phyloP scores from a whole-genome alignment of 768 basidiomycete genomes.

The Suillus hirtellus region DNA sequence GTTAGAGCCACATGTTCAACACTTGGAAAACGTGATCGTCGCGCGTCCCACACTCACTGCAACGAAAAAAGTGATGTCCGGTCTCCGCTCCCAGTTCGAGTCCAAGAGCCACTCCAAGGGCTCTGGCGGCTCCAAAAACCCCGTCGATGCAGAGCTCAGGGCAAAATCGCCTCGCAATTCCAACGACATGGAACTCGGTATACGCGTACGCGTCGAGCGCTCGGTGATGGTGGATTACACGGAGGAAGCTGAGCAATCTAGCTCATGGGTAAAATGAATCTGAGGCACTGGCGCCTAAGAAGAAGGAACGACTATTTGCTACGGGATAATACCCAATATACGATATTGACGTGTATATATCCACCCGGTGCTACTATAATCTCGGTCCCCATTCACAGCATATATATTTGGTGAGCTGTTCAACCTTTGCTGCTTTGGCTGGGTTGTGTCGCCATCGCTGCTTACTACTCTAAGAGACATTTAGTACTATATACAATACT shows the following conservation, averaged over 20 bases:
- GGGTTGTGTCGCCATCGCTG: background rate
- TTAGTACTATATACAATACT: background rate
- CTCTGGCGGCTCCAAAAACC: slow-evolving; percentile 9
- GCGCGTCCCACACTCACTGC: slow-evolving; percentile 12
- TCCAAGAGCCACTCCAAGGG: background rate
- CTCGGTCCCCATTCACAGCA: background rate
- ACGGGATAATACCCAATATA: background rate
- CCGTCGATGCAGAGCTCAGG: slow-evolving; percentile 24
- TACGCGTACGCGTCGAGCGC: slow-evolving; percentile 32
- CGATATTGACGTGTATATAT: background rate
- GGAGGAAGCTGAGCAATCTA: slow-evolving; percentile 7
- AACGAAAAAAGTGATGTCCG: slow-evolving; percentile 23
- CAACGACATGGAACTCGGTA: slow-evolving; percentile 31
- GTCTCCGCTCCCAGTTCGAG: slow-evolving; percentile 28
- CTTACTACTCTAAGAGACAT: background rate
- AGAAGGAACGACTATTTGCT: background rate
- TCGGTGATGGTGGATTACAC: slow-evolving; percentile 30
- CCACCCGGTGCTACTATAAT: background rate
- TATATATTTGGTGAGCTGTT: background rate
- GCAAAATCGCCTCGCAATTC: slow-evolving; percentile 9
- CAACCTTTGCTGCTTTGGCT: background rate
- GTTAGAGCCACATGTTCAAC: slow-evolving; percentile 20
- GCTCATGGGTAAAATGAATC: slow-evolving; percentile 20
- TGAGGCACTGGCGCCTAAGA: background rate
- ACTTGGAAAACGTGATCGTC: slow-evolving; percentile 33